These are phyloP conservation scores for Phaeosphaeriaceae sp. DNA, from an alignment of 2,329 filamentous ascomycete genomes.

Conservation along the genomic window DNA sequence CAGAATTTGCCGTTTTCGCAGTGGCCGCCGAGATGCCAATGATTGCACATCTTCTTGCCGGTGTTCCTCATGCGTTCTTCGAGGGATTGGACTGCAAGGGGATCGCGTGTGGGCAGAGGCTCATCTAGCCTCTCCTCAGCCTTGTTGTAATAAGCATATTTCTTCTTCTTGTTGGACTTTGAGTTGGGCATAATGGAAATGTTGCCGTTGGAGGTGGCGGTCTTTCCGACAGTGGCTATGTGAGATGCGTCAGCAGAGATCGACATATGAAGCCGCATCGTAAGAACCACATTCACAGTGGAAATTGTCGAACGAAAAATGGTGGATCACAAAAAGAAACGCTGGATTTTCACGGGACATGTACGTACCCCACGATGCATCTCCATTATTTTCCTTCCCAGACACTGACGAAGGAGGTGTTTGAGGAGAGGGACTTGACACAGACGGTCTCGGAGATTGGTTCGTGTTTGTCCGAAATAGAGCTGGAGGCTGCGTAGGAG, in stretches of 20 bases:
- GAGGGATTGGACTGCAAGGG: conserved; percentile 28
- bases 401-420: conserved; percentile 29
- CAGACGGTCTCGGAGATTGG: conserved; percentile 19
- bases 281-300: background rate
- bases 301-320: background rate
- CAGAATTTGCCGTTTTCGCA: conserved; percentile 52
- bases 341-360: background rate
- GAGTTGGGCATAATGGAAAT: conserved; percentile 47
- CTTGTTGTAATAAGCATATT: conserved; percentile 52
- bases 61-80: conserved; percentile 39
- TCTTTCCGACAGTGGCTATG: conserved; percentile 55
- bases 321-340: background rate
- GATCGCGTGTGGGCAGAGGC: conserved; percentile 43
- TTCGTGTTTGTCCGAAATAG: conserved; percentile 21
- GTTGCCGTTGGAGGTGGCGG: conserved; percentile 35
- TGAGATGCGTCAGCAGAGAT: conserved; percentile 10
- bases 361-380: conserved; percentile 29
- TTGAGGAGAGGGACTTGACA: conserved; percentile 24
- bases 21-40: conserved; percentile 45
- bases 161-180: conserved; percentile 33
- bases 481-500: conserved; percentile 9
- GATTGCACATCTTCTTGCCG: conserved; percentile 45
- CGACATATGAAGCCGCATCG: background rate
- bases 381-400: conserved; percentile 18
- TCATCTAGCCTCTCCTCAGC: conserved; percentile 52